These are phyloP conservation scores for Lasiodiplodia sp. DNA, from an alignment of 2,329 filamentous ascomycete genomes.

Conservation along the genomic window DNA sequence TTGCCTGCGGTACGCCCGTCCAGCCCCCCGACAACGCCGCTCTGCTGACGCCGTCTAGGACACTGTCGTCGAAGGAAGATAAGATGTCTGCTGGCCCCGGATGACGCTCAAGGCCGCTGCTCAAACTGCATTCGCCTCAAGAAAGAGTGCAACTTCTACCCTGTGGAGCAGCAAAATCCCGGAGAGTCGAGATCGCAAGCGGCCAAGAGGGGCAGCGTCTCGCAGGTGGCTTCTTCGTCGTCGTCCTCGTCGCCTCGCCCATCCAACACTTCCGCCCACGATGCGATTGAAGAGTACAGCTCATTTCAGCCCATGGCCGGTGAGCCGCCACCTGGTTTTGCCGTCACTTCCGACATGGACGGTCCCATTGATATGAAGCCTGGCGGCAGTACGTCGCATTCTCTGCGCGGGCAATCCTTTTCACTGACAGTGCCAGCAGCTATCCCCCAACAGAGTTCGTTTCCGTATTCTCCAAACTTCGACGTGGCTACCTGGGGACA, in stretches of 20 bases:
- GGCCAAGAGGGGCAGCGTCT: slow-evolving; percentile 53
- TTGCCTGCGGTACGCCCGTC: slow-evolving; percentile 84
- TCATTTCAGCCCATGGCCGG: slow-evolving; percentile 30
- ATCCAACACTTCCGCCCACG: slow-evolving; percentile 37
- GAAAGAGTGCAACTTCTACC: slow-evolving; percentile 92
- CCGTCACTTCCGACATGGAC: slow-evolving; percentile 31
- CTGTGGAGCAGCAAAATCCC: slow-evolving; percentile 78
- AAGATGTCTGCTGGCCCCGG: slow-evolving; percentile 79
- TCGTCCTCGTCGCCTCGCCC: slow-evolving; percentile 58
- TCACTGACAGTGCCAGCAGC: slow-evolving; percentile 37
- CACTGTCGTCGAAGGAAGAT: slow-evolving; percentile 95
- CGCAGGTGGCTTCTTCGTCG: slow-evolving; percentile 53
- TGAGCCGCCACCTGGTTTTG: slow-evolving; percentile 35
- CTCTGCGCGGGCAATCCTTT: not conserved
- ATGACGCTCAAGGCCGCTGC: slow-evolving; percentile 79
- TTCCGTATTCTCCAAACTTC: slow-evolving; percentile 41
- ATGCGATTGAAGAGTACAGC: slow-evolving; percentile 43
- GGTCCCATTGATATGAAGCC: slow-evolving; percentile 37
- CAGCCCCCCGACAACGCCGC: not conserved
- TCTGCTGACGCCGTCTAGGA: slow-evolving; percentile 58
- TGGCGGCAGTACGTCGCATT: slow-evolving; percentile 39
- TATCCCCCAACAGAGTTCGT: slow-evolving; percentile 42
- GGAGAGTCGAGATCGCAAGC: slow-evolving; percentile 55
- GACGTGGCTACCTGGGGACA: slow-evolving; percentile 17
- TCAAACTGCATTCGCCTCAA: slow-evolving; percentile 92